Evolutionary conservation across 768 basidiomycete species (phyloP).

Genomic region (Lactarius evosmus): DNA sequence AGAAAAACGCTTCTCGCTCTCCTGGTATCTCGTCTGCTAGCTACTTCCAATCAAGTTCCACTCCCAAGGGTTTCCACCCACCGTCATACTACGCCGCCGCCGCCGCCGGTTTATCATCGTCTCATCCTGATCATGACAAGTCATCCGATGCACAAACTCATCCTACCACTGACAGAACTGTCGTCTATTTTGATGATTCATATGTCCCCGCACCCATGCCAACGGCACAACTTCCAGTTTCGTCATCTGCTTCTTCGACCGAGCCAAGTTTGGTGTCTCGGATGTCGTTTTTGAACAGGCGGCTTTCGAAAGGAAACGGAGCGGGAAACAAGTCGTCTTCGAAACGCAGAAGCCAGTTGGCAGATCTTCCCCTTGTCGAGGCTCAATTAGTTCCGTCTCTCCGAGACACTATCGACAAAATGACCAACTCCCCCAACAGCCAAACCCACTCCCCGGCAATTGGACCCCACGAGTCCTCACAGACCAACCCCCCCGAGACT

Average conservation of each 20-base stretch:
- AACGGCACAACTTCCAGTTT: constrained; percentile 22
- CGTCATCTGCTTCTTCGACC: constrained; percentile 24
- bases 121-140: constrained; percentile 15
- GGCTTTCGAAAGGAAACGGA: constrained; percentile 16
- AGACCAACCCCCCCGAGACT: constrained; percentile 5
- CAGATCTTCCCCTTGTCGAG: constrained; percentile 58
- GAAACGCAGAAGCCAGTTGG: constrained; percentile 42
- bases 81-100: constrained; percentile 40
- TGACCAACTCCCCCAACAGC: constrained; percentile 45
- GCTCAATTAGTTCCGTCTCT: constrained; percentile 65
- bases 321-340: constrained; percentile 12
- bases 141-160: background rate
- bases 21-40: constrained; percentile 25
- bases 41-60: constrained; percentile 19
- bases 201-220: constrained; percentile 14
- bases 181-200: constrained; percentile 1
- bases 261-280: constrained; percentile 25
- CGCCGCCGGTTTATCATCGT: constrained; percentile 32
- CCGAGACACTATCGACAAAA: constrained; percentile 67
- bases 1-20: constrained; percentile 24
- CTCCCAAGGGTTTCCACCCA: constrained; percentile 34
- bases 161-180: background rate
- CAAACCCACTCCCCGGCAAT: constrained; percentile 10
- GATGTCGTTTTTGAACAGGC: constrained; percentile 25
- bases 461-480: background rate